Evolutionary conservation across 768 basidiomycete species (phyloP).

Genomic region (Phaeolepiota aurea): DNA sequence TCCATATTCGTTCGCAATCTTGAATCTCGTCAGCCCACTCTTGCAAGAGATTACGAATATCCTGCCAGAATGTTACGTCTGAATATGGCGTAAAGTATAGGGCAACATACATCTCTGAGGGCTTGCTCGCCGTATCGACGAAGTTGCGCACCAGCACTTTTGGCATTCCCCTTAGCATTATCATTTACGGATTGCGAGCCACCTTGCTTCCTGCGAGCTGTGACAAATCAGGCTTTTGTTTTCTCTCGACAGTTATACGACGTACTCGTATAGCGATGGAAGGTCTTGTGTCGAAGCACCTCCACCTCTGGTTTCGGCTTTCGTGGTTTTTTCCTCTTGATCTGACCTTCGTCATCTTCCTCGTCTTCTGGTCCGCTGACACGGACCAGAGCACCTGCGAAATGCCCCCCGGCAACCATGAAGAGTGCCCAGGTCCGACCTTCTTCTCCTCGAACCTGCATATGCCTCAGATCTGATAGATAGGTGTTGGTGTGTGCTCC

Average conservation of each 20-base stretch:
- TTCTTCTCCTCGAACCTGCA: conserved; percentile 41
- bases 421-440: conserved; percentile 89
- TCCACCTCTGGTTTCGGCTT: conserved; percentile 72
- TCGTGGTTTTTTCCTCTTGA: conserved; percentile 47
- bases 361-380: conserved; percentile 51
- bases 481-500: conserved; percentile 36
- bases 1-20: conserved; percentile 85
- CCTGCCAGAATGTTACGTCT: conserved; percentile 32
- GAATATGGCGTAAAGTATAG: not conserved
- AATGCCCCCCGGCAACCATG: conserved; percentile 97
- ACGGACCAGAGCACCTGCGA: conserved; percentile 84
- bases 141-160: conserved; percentile 89
- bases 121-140: conserved; percentile 95
- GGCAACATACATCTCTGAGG: conserved; percentile 66
- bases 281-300: conserved; percentile 86
- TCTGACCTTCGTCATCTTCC: conserved; percentile 28
- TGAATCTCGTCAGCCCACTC: conserved; percentile 88
- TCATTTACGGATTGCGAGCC: conserved; percentile 91
- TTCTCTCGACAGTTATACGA: conserved; percentile 8
- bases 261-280: conserved; percentile 97
- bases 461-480: conserved; percentile 50
- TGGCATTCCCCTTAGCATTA: conserved; percentile 85
- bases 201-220: conserved; percentile 96
- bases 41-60: conserved; percentile 74
- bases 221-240: conserved; percentile 19